A percentile compares a stretch with the other conserved stretches of the same genome.
Conservation (phyloP, 202 grass and related monocot species). For the Digitaria exilis region DNA sequence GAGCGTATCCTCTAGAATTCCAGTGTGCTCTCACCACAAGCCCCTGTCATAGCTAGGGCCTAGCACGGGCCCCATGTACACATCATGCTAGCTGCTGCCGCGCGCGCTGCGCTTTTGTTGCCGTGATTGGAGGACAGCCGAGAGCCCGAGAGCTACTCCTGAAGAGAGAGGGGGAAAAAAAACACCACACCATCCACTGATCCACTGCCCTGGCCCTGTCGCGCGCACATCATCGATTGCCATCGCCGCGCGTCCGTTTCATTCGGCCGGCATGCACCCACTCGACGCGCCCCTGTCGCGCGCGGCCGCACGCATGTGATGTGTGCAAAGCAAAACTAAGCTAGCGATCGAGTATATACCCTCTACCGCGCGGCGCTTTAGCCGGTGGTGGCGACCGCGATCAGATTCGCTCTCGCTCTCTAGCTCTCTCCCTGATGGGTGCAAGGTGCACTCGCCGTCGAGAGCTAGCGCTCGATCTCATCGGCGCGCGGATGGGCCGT, state of each 20-base stretch:
- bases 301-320: neutral
- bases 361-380: neutral
- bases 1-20: neutral
- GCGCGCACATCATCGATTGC: neutral
- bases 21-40: conserved; percentile 19
- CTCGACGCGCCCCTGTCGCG: neutral
- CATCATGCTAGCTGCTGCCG: neutral
- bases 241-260: neutral
- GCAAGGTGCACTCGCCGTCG: conserved; percentile 1
- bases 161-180: neutral
- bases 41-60: neutral
- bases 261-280: neutral
- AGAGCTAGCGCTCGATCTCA: too few relatives aligned
- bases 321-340: neutral
- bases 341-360: neutral
- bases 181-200: neutral
- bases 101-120: neutral
- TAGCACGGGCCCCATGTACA: too few relatives aligned
- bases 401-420: conserved; percentile 2
- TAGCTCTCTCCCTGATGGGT: neutral
- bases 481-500: too few relatives aligned
- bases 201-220: neutral
- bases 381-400: neutral
- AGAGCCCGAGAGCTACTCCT: neutral
- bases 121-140: conserved; percentile 1